phyloP scores from a whole-genome alignment of 1,284 basidiomycete genomes.

The Cryptococcus wingfieldii region DNA sequence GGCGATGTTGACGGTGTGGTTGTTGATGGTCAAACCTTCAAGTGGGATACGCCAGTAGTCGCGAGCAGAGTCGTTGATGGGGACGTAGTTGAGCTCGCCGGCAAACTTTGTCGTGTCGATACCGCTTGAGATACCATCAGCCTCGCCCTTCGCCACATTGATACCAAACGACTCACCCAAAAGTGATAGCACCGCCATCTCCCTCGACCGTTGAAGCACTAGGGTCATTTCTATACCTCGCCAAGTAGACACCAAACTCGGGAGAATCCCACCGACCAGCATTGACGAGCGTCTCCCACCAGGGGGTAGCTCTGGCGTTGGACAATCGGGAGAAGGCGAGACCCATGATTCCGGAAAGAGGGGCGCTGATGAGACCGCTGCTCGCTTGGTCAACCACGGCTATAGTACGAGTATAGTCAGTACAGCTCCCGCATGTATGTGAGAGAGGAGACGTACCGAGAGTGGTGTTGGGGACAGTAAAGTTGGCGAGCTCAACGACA shows the following conservation, averaged over 20 bases:
- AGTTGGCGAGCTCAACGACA: constrained; percentile 72
- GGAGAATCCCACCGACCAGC: constrained; percentile 60
- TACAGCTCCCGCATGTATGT: background rate
- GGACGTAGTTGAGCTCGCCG: constrained; percentile 72
- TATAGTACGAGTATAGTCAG: constrained; percentile 8
- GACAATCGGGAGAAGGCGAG: constrained; percentile 52
- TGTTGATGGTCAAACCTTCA: constrained; percentile 48
- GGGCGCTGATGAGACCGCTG: constrained; percentile 42
- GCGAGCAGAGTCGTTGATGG: constrained; percentile 49
- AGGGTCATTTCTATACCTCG: constrained; percentile 62
- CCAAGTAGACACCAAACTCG: constrained; percentile 75
- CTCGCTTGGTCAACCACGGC: constrained; percentile 50
- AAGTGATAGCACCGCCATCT: constrained; percentile 69
- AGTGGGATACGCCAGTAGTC: constrained; percentile 54
- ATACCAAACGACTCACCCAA: constrained; percentile 50
- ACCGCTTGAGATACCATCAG: background rate
- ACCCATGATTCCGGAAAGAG: constrained; percentile 53
- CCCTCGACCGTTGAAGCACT: constrained; percentile 56
- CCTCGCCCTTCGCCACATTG: background rate
- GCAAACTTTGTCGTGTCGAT: constrained; percentile 66
- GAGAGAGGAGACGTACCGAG: constrained; percentile 53
- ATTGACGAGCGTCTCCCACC: constrained; percentile 61
- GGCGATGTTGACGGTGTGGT: constrained; percentile 39
- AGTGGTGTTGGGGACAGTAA: constrained; percentile 63
- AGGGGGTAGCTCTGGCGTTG: constrained; percentile 49